phyloP scores from a whole-genome alignment of 371 early-diverging fungal species.

The Rhizopus stolonifer region DNA sequence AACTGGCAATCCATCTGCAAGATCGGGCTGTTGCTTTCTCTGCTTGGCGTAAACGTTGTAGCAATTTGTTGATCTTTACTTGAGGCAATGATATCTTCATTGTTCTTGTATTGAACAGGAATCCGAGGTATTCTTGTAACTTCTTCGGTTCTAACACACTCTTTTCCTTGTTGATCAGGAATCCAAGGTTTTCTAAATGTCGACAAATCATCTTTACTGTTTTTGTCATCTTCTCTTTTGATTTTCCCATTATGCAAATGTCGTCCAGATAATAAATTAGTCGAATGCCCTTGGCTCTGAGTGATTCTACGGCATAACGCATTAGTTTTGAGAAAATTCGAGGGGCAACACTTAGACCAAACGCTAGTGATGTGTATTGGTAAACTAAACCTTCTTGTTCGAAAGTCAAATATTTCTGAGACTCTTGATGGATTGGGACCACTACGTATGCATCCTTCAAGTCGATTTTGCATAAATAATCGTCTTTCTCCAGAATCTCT shows the following conservation, averaged over 20 bases:
- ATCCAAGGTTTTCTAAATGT: constrained; percentile 6
- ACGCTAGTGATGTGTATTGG: constrained; percentile 13
- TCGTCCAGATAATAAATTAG: constrained; percentile 16
- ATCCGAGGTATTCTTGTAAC: constrained; percentile 12
- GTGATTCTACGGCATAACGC: constrained; percentile 6
- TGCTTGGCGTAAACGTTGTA: background rate
- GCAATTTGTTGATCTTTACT: constrained; percentile 6
- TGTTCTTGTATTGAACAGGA: constrained; percentile 9
- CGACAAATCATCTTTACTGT: background rate
- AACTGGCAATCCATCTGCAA: constrained; percentile 8
- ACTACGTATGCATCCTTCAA: constrained; percentile 11
- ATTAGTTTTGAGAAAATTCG: constrained; percentile 11
- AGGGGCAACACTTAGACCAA: constrained; percentile 15
- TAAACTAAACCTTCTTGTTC: constrained; percentile 6
- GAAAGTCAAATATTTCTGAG: constrained; percentile 2
- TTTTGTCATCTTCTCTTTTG: background rate
- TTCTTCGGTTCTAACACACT: background rate
- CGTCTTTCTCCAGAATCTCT: constrained; percentile 4
- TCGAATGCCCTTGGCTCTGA: constrained; percentile 6
- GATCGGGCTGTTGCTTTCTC: background rate
- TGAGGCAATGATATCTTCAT: constrained; percentile 5
- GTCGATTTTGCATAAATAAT: constrained; percentile 5
- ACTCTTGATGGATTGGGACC: constrained; percentile 4
- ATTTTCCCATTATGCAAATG: constrained; percentile 1
- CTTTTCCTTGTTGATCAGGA: constrained; percentile 9